Percentiles rank a stretch among this genome's conserved stretches.
phyloP scores from a whole-genome alignment of 2,329 filamentous ascomycete species.

The Cladosporium sp. region DNA sequence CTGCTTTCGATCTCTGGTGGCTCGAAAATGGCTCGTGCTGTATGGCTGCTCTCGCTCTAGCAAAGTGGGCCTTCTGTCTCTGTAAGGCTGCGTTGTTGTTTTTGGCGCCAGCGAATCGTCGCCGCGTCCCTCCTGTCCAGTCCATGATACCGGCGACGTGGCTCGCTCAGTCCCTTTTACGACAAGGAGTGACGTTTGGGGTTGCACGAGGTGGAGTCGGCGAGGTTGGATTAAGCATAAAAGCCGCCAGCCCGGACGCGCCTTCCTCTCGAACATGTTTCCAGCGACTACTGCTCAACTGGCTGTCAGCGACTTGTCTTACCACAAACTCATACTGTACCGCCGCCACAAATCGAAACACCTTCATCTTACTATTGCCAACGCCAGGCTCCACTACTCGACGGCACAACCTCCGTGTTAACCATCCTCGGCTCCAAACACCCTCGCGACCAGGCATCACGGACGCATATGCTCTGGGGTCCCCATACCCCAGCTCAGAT shows the following conservation, averaged over 20 bases:
- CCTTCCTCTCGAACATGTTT: background rate
- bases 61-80: slow-evolving; percentile 52
- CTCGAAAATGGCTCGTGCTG: slow-evolving; percentile 20
- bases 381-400: background rate
- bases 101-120: slow-evolving; percentile 35
- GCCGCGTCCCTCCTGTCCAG: slow-evolving; percentile 50
- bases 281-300: background rate
- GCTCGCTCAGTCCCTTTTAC: background rate
- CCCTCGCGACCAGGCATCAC: background rate
- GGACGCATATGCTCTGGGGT: background rate
- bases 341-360: background rate
- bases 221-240: slow-evolving; percentile 19
- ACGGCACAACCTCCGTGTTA: background rate
- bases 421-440: background rate
- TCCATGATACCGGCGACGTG: slow-evolving; percentile 42
- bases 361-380: background rate
- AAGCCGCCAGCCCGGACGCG: slow-evolving; percentile 10
- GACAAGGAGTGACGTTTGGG: background rate
- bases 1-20: background rate
- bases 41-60: slow-evolving; percentile 39
- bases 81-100: slow-evolving; percentile 39
- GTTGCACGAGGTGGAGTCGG: slow-evolving; percentile 14
- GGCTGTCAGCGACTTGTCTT: background rate
- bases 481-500: background rate
- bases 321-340: background rate